Evolutionary conservation across 2,329 filamentous ascomycete genomes (phyloP), one percentile per base, ranked within the genome.

Genomic region (Colletotrichum incanum): DNA sequence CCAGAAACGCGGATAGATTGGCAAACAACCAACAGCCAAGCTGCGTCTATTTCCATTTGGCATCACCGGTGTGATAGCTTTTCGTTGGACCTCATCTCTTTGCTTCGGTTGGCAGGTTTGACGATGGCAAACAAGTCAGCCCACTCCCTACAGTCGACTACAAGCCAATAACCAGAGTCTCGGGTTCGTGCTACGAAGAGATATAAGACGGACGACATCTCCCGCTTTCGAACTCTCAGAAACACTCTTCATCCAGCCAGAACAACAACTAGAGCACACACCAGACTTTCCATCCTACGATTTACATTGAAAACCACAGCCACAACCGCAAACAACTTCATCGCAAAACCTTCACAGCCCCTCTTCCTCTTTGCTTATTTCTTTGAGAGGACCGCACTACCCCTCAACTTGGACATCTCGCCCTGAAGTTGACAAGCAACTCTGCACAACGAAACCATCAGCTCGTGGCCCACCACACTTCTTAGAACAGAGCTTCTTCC

Each of bases 91-190:
- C 65, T 69, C 64, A 16, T 61, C 26, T 54, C 43, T 62, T 73
- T 59, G 55, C 52, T 59, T 39, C 68, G 60, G 68, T 65, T 72
- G 73, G 65, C 37, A 66, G 39, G 62, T 64, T 64, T 74, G 73
- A 74, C 68, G 65, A 74, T 74, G 72, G 72, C 72, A 73, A 75
- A 74, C 73, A 70, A 74, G 69, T 66, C 69, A 66, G 69, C 72
- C 66, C 74, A 73, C 72, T 64, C 60, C 56, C 62, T 50, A 73
- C 66, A 67, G 45, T 60, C 68, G 34, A 61, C 68, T 64, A 52
- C 71, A 74, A 74, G 59, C 64, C 74, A 75, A 71, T 73, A 74
- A 64, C 58, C 68, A 72, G 41, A 63, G 47, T 60, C 65, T 71
- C 67, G 74, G 55, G 52, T 49, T 75, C 50, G 62, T 65, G 63